These are phyloP conservation scores for Cryphonectria carpinicola DNA, from an alignment of 2,329 filamentous ascomycete genomes.

Conservation along the genomic window DNA sequence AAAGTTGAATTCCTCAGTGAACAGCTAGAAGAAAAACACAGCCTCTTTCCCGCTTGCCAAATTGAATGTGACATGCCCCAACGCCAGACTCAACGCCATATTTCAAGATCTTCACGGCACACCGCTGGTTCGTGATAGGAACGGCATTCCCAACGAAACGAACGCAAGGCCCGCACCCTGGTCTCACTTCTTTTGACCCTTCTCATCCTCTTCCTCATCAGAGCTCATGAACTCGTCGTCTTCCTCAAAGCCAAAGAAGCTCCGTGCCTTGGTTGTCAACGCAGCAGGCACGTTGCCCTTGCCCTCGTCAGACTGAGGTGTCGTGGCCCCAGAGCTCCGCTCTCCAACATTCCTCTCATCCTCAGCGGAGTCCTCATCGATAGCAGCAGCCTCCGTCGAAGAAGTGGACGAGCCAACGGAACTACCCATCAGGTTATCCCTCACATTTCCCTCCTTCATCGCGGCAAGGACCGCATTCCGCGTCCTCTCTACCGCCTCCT, in stretches of 20 bases:
- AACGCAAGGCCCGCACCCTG: background rate
- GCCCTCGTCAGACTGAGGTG: conserved; percentile 48
- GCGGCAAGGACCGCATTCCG: conserved; percentile 73
- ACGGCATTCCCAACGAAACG: background rate
- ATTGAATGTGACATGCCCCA: background rate
- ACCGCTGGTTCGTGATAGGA: background rate
- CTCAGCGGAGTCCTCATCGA: conserved; percentile 39
- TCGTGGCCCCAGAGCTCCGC: conserved; percentile 52
- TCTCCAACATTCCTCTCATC: conserved; percentile 45
- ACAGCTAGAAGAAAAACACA: background rate
- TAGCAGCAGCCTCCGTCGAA: conserved; percentile 38
- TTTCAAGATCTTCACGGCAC: background rate
- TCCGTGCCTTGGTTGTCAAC: conserved; percentile 43
- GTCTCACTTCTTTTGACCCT: conserved; percentile 36
- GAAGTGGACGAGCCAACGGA: conserved; percentile 52
- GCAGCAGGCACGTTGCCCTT: conserved; percentile 37
- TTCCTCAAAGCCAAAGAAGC: conserved; percentile 79
- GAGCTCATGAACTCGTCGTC: conserved; percentile 76
- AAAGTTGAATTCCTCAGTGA: background rate
- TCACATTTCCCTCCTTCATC: conserved; percentile 67
- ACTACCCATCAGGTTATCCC: conserved; percentile 61
- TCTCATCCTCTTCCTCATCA: conserved; percentile 63
- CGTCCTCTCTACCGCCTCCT: conserved; percentile 84
- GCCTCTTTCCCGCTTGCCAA: background rate
- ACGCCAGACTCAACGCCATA: background rate